Evolutionary conservation across 805 yeast genomes (phyloP).

Genomic region (Tetrapisispora fleetii): DNA sequence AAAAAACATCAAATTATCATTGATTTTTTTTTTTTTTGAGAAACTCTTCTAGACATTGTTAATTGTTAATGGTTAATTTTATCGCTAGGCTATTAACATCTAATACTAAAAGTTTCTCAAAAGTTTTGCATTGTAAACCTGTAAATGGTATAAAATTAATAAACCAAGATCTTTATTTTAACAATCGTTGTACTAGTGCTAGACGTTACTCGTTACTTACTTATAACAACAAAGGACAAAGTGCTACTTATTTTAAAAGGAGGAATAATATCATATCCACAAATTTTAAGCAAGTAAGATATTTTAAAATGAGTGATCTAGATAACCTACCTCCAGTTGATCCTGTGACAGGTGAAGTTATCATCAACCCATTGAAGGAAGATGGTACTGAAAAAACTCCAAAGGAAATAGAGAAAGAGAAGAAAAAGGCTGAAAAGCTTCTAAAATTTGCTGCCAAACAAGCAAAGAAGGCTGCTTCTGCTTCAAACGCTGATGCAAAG

Average conservation of each 20-base stretch:
- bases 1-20: no score
- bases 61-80: slow-evolving; percentile 1
- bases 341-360: slow-evolving; percentile 30
- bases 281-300: slow-evolving; percentile 7
- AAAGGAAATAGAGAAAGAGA: slow-evolving; percentile 77
- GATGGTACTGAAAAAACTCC: slow-evolving; percentile 53
- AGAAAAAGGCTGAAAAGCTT: slow-evolving; percentile 78
- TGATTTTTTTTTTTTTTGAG: neutral
- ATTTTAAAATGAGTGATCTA: slow-evolving; percentile 24
- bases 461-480: slow-evolving; percentile 44
- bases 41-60: neutral
- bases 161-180: neutral
- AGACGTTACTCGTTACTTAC: neutral
- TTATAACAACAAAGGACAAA: neutral
- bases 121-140: neutral
- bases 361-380: slow-evolving; percentile 30
- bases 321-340: slow-evolving; percentile 29
- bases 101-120: neutral
- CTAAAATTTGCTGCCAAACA: slow-evolving; percentile 80
- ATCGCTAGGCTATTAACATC: neutral
- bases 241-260: neutral
- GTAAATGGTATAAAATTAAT: neutral
- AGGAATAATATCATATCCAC: neutral
- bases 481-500: slow-evolving; percentile 52
- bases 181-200: neutral